Evolutionary conservation across 805 yeast species (phyloP).

Genomic region (Lipomyces oligophaga): DNA sequence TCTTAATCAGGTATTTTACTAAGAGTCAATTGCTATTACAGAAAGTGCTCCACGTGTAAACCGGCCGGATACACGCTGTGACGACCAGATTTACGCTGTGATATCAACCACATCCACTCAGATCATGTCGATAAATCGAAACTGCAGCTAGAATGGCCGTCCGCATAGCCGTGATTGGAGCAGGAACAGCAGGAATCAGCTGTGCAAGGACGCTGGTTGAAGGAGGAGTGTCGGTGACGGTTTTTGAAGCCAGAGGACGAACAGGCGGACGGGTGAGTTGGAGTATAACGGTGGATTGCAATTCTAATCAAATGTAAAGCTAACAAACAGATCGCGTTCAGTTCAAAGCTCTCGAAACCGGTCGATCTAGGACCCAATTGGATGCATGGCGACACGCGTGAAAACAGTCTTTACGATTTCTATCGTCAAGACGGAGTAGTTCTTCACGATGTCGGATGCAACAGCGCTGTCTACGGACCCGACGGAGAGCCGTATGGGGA

Average conservation of each 20-base stretch:
- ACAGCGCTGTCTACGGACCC: slow-evolving; percentile 11
- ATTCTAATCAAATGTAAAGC: neutral
- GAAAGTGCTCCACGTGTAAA: too few species aligned
- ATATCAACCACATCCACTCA: too few species aligned
- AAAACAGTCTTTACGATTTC: slow-evolving; percentile 10
- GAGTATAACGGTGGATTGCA: neutral
- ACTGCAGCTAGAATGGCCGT: neutral
- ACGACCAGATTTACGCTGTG: too few species aligned
- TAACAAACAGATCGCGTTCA: neutral
- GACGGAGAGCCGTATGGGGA: slow-evolving; percentile 11
- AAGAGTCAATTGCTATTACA: too few species aligned
- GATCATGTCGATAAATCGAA: too few species aligned
- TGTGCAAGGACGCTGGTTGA: slow-evolving; percentile 34
- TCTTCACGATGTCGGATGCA: slow-evolving; percentile 18
- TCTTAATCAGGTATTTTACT: too few species aligned
- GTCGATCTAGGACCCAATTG: slow-evolving; percentile 32
- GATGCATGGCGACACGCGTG: slow-evolving; percentile 28
- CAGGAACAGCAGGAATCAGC: slow-evolving; percentile 37
- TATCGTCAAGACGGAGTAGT: slow-evolving; percentile 8
- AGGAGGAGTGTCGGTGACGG: slow-evolving; percentile 28
- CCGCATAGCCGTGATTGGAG: slow-evolving; percentile 35
- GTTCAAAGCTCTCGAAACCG: slow-evolving; percentile 12
- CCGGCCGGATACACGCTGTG: too few species aligned
- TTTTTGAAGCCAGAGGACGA: slow-evolving; percentile 37
- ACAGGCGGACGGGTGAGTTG: slow-evolving; percentile 34